Evolutionary conservation across 2,329 filamentous ascomycete genomes (phyloP), one percentile per base, ranked within the genome.

Genomic region (Ophiostoma ips): DNA sequence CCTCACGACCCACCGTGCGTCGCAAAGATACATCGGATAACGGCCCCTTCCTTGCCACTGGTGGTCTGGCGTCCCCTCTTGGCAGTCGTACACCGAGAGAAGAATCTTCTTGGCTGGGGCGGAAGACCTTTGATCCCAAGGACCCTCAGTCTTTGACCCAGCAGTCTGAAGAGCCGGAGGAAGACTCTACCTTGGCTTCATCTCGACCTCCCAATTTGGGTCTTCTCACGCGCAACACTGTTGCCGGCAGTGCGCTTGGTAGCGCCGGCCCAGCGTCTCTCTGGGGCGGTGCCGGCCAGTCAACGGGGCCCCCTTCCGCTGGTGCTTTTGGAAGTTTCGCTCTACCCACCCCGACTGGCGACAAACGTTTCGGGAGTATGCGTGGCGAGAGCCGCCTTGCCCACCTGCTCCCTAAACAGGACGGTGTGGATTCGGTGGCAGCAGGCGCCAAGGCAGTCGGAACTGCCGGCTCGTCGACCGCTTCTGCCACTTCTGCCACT

Each of bases 291-390:
- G 57, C 65, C 8, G 59, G 73, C 19, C 67, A 75, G 30, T 73
- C 76, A 19, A 76, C 77, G 50, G 72, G 21, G 1, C 24, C 71
- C 46, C 75, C 81, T 40, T 75, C 78, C 2, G 31, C 54, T 72
- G 88, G 90, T 33, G 82, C 82, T 19, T 98, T 98, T 66, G 90
- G 90, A 11, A 92, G 81, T 59, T 96, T 96, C 64, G 82, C 84
- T n/a, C 65, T 94, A 48, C 65, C 76, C 3, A 68, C 71, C 16
- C 66, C 75, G 7, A 71, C 78, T 30, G 69, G 73, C 4, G 87
- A 94, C 50, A 94, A 92, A 68, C 80, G 85, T 10, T 77, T 83
- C 59, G 82, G 79, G 28, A 81, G 76, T 60, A 66, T 77, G 28
- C 74, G 83, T 51, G 80, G 84, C 3, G 86, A 87, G 61, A 95